Evolutionary conservation across 2,329 filamentous ascomycete genomes (phyloP).

Genomic region (Colletotrichum sp.): DNA sequence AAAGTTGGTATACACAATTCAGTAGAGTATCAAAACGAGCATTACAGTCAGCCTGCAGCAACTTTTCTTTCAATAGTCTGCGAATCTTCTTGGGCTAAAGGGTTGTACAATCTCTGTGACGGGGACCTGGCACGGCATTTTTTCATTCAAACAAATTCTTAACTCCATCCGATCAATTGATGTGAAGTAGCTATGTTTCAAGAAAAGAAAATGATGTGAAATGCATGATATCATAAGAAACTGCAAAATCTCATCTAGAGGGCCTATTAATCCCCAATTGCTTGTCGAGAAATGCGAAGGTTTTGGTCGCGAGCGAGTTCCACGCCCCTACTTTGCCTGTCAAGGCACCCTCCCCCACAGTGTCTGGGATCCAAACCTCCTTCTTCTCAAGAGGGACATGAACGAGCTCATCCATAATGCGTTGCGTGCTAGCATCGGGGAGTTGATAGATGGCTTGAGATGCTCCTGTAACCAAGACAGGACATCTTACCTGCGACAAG

Average conservation of each 20-base stretch:
- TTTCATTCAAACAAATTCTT: neutral
- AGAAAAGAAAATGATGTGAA: accelerated
- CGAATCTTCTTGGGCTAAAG: no score
- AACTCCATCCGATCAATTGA: neutral
- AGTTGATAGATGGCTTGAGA: neutral
- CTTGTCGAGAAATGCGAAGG: neutral
- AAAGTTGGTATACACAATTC: neutral
- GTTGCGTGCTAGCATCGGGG: neutral
- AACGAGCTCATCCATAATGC: neutral
- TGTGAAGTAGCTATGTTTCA: neutral
- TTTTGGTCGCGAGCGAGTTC: neutral
- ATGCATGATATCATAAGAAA: accelerated
- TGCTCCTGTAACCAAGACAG: neutral
- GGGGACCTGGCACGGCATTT: no score
- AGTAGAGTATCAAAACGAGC: neutral
- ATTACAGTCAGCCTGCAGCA: neutral
- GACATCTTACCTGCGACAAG: neutral
- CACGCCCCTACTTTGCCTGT: neutral
- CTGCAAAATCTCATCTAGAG: neutral
- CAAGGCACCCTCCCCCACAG: neutral
- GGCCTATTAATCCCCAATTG: neutral
- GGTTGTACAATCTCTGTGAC: no score
- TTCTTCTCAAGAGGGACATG: neutral
- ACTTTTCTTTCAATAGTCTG: accelerated
- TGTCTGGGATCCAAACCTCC: neutral